phyloP scores from a whole-genome alignment of 345 rosid species.

The Lagerstroemia speciosa region DNA sequence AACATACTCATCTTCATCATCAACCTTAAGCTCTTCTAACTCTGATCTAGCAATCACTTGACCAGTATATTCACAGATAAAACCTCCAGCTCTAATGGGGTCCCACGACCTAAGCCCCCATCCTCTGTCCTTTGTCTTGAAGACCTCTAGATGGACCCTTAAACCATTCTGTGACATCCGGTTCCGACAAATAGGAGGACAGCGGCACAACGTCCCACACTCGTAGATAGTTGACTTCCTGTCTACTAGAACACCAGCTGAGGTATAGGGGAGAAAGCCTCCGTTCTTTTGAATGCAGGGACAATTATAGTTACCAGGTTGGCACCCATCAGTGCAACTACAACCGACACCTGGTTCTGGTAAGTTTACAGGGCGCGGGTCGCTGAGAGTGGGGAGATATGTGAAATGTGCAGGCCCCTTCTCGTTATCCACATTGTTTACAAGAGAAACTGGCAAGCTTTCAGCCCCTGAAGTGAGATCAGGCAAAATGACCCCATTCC shows the following conservation, averaged over 20 bases:
- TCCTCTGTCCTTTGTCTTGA: slow-evolving; percentile 70
- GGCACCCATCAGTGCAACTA: slow-evolving; percentile 37
- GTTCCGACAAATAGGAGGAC: slow-evolving; percentile 56
- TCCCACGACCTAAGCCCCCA: slow-evolving; percentile 94
- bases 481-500: slow-evolving; percentile 55
- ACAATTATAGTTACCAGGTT: slow-evolving; percentile 56
- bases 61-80: slow-evolving; percentile 80
- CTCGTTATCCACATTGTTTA: slow-evolving; percentile 74
- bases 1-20: slow-evolving; percentile 37
- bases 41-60: slow-evolving; percentile 46
- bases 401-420: slow-evolving; percentile 69
- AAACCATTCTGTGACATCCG: slow-evolving; percentile 60
- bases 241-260: slow-evolving; percentile 46
- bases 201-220: slow-evolving; percentile 70
- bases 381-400: slow-evolving; percentile 41
- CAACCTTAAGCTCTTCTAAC: slow-evolving; percentile 23
- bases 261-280: slow-evolving; percentile 54
- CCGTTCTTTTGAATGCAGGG: slow-evolving; percentile 66
- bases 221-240: slow-evolving; percentile 57
- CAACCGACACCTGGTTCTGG: slow-evolving; percentile 19
- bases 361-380: slow-evolving; percentile 29
- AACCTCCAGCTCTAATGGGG: slow-evolving; percentile 77
- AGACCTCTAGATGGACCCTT: slow-evolving; percentile 61
- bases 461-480: slow-evolving; percentile 86
- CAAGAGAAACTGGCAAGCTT: slow-evolving; percentile 52